Evolutionary conservation across 2,329 filamentous ascomycete species (phyloP), one percentile per base, ranked within the genome.

Genomic region (Pseudogymnoascus sp.): DNA sequence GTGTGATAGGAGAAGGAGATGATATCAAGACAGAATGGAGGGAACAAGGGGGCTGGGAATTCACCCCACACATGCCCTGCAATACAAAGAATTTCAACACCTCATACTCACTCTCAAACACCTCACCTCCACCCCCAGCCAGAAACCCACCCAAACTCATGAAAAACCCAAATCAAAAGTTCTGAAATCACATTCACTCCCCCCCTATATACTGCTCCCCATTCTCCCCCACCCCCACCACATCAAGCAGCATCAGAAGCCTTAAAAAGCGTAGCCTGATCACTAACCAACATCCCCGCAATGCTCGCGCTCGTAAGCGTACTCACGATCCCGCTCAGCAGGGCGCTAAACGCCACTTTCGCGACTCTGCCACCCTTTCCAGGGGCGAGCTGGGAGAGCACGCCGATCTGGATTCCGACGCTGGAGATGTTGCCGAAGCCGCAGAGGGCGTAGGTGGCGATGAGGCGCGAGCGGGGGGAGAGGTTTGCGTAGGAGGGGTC

Each of bases 341-440:
- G 81, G 5, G 91, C 90, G 33, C 88, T 92, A 19, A 95, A 63
- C 2, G 91, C 91, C 29, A 96, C 81, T 55, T 81, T 81, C 3
- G 89, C 87, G 10, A 96, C 87, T 68, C 94, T 89, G 63, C 87
- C 89, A 38, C 84, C 82, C 49, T 91, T 84, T 3, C 80, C 80
- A 0, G 91, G 91, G 0, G 90, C 87, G 65, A 96, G 84, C 76
- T 95, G 91, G 3, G 88, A 84, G 61, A 96, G 81, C 63, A 95
- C 90, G 78, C 91, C 91, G 65, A 96, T 94, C 76, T 96, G 91
- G 62, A 91, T 93, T 72, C 91, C 91, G 58, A 96, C 82, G 31
- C 90, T 93, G 61, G 89, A 89, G 68, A 96, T 88, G 78, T 96
- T 96, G 66, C 90, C 92, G 73, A 91, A 91, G 26, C 85, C 85